Evolutionary conservation across 1,139 yeast genomes (phyloP).

Genomic region (Taiozyma sp.): DNA sequence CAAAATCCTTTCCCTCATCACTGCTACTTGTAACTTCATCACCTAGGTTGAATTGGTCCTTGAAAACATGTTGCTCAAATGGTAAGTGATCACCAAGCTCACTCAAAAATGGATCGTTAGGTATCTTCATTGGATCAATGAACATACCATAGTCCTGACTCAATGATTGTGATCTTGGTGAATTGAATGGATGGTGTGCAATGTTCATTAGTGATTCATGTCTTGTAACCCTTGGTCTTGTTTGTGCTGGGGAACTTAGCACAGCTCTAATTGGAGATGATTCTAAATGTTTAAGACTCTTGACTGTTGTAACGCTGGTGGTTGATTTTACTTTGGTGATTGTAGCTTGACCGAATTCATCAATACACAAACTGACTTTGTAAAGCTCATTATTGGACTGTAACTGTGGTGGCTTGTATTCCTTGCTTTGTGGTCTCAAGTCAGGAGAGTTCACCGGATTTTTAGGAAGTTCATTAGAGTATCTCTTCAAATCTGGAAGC

Average conservation of each 20-base stretch:
- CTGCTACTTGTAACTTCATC: background rate
- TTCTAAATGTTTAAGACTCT: background rate
- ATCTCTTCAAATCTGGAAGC: constrained; percentile 7
- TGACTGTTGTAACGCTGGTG: background rate
- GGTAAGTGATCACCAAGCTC: constrained; percentile 13
- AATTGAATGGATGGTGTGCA: constrained; percentile 5
- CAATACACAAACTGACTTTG: constrained; percentile 16
- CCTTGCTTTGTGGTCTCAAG: constrained; percentile 1
- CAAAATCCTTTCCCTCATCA: constrained; percentile 7
- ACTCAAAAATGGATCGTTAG: constrained; percentile 15
- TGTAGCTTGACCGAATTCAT: constrained; percentile 23
- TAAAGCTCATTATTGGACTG: constrained; percentile 3
- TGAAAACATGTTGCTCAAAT: constrained; percentile 1
- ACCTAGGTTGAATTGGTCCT: background rate
- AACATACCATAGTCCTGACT: constrained; percentile 12
- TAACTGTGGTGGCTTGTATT: background rate
- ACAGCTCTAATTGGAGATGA: background rate
- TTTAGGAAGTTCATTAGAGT: constrained; percentile 11
- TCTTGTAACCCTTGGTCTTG: constrained; percentile 15
- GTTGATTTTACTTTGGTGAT: constrained; percentile 12
- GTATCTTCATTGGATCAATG: constrained; percentile 19
- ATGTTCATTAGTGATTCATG: constrained; percentile 16
- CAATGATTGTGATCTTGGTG: constrained; percentile 7
- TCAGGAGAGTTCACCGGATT: constrained; percentile 21
- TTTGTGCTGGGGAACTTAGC: background rate